Evolutionary conservation across 1,284 basidiomycete species (phyloP).

Genomic region (Apiotrichum montevideense): DNA sequence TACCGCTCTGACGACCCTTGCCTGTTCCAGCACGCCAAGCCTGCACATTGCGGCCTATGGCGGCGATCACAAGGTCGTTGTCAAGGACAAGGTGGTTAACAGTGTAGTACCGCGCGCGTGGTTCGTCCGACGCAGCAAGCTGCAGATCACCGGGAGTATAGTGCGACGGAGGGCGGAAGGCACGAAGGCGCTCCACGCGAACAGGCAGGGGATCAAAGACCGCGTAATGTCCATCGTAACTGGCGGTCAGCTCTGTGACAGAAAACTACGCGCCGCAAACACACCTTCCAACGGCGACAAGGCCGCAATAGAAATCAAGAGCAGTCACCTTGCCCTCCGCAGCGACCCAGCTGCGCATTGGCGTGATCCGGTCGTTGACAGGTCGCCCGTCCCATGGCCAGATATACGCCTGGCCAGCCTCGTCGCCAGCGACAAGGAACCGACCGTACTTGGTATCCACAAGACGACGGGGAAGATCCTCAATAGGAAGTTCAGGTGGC

Average conservation of each 20-base stretch:
- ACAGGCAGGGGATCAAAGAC: conserved; percentile 39
- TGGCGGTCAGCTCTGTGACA: conserved; percentile 5
- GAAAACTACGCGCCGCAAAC: background rate
- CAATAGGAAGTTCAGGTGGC: conserved; percentile 5
- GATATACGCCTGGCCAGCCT: conserved; percentile 30
- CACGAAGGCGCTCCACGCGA: conserved; percentile 26
- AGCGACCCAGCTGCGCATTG: conserved; percentile 33
- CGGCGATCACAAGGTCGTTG: conserved; percentile 41
- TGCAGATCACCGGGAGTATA: conserved; percentile 30
- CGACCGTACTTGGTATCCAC: conserved; percentile 21
- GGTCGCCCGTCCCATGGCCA: conserved; percentile 33
- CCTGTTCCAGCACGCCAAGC: conserved; percentile 41
- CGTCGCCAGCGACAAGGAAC: conserved; percentile 36
- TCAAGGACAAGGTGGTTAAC: conserved; percentile 43
- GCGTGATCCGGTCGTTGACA: conserved; percentile 7
- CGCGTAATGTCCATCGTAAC: conserved; percentile 36
- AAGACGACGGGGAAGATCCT: conserved; percentile 3
- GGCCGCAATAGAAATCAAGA: conserved; percentile 32
- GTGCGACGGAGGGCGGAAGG: conserved; percentile 32
- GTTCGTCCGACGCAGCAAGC: conserved; percentile 27
- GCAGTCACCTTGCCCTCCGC: conserved; percentile 35
- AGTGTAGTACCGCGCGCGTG: conserved; percentile 29
- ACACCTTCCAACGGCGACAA: conserved; percentile 38
- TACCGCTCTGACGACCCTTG: conserved; percentile 33
- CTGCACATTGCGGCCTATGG: conserved; percentile 38